These are phyloP conservation scores for Suillus sp. DNA, from an alignment of 768 basidiomycete genomes.

Conservation along the genomic window DNA sequence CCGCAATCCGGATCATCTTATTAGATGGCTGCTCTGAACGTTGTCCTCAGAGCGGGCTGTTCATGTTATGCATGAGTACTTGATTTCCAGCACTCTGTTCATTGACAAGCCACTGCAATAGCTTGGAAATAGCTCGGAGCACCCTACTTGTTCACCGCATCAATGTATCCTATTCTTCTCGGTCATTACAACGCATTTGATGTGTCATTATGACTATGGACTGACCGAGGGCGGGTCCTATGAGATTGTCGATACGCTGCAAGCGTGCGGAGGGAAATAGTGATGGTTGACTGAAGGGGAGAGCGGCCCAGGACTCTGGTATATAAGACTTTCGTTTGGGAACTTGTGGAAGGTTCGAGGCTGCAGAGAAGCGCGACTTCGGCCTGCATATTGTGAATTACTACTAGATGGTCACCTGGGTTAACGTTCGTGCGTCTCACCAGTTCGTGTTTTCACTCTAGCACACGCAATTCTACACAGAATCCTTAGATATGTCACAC, in stretches of 20 bases:
- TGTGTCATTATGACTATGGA: too few species aligned
- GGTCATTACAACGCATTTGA: too few species aligned
- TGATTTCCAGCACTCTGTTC: neutral
- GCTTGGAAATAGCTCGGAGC: too few species aligned
- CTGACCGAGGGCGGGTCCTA: constrained; percentile 9
- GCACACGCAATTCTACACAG: too few species aligned
- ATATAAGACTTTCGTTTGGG: neutral
- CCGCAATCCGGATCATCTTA: neutral
- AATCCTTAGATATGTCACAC: too few species aligned
- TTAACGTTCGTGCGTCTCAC: too few species aligned
- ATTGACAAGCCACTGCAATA: neutral
- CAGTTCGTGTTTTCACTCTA: too few species aligned
- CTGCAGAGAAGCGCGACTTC: neutral
- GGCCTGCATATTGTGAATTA: neutral
- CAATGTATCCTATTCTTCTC: too few species aligned
- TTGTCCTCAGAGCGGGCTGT: neutral
- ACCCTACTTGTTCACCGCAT: too few species aligned
- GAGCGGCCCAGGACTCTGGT: neutral
- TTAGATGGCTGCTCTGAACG: neutral
- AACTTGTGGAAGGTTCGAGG: neutral
- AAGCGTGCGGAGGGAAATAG: constrained; percentile 21
- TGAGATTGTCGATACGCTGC: constrained; percentile 13
- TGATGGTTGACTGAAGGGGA: neutral
- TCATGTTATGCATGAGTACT: neutral
- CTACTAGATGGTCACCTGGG: too few species aligned